phyloP scores from a whole-genome alignment of 1,284 basidiomycete species.

The Hypsizygus ulmarius region DNA sequence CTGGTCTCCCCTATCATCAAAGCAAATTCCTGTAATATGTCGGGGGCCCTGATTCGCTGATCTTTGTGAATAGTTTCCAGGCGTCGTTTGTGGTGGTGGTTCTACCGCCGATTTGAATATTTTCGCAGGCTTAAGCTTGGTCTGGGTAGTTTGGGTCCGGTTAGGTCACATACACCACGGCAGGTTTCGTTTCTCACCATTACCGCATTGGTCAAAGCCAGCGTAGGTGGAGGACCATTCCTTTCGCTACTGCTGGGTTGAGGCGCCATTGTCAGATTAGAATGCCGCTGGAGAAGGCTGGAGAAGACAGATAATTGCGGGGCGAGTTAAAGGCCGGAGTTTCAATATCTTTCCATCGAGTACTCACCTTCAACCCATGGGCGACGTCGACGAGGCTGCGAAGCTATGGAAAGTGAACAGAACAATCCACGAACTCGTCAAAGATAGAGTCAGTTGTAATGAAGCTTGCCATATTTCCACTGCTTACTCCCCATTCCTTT shows the following conservation, averaged over 20 bases:
- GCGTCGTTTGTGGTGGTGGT: constrained; percentile 47
- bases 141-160: constrained; percentile 36
- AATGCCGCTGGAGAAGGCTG: constrained; percentile 7
- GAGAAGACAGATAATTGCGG: constrained; percentile 14
- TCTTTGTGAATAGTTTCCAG: constrained; percentile 39
- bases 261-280: constrained; percentile 31
- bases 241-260: constrained; percentile 30
- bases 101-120: constrained; percentile 83
- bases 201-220: constrained; percentile 40
- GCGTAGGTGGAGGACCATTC: constrained; percentile 33
- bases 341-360: constrained; percentile 36
- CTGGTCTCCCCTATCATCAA: constrained; percentile 88
- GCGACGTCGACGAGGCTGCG: constrained; percentile 72
- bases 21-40: constrained; percentile 85
- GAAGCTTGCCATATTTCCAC: constrained; percentile 14
- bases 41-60: constrained; percentile 46
- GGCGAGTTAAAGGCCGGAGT: too few species aligned
- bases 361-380: constrained; percentile 41
- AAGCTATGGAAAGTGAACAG: constrained; percentile 95
- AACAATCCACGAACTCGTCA: constrained; percentile 95
- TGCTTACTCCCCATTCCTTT: constrained; percentile 20
- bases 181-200: constrained; percentile 38
- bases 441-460: constrained; percentile 71
- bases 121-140: constrained; percentile 82
- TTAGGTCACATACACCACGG: constrained; percentile 8